phyloP scores from a whole-genome alignment of 371 early-diverging fungal species.

The Mortierella sp. region DNA sequence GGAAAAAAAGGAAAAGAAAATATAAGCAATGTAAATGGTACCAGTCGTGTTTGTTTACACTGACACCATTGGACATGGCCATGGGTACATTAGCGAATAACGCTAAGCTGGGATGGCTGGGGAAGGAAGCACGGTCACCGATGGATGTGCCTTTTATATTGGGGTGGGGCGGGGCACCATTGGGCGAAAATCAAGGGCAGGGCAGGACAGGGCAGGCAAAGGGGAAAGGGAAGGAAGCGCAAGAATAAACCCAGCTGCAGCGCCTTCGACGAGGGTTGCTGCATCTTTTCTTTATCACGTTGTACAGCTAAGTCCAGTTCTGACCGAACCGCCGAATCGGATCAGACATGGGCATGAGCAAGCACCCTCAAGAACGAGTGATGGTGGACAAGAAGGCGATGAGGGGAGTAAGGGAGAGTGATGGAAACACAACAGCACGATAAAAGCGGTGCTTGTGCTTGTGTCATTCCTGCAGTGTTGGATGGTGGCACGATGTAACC shows the following conservation, averaged over 20 bases:
- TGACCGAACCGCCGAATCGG: not conserved
- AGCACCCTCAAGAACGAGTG: not conserved
- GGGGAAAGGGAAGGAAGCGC: not conserved
- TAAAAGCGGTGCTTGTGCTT: not conserved
- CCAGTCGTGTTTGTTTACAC: not conserved
- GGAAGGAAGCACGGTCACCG: not conserved
- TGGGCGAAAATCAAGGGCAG: not conserved
- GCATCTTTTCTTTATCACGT: not conserved
- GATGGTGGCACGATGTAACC: conserved; percentile 13
- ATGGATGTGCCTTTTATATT: not conserved
- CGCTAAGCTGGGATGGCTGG: not conserved
- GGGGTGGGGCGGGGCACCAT: not conserved
- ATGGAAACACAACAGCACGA: not conserved
- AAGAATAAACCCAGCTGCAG: not conserved
- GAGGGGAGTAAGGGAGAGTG: not conserved
- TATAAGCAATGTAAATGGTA: not conserved
- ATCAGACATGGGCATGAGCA: not conserved
- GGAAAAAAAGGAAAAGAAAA: not conserved
- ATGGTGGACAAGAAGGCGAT: not conserved
- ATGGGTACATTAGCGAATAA: not conserved
- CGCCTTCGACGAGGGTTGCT: not conserved
- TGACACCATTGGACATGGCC: not conserved
- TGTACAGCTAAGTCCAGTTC: not conserved
- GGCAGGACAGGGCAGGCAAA: not conserved
- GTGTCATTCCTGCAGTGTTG: not conserved